These are phyloP conservation scores for Kwoniella bestiolae DNA, from an alignment of 768 basidiomycete genomes.

Conservation along the genomic window DNA sequence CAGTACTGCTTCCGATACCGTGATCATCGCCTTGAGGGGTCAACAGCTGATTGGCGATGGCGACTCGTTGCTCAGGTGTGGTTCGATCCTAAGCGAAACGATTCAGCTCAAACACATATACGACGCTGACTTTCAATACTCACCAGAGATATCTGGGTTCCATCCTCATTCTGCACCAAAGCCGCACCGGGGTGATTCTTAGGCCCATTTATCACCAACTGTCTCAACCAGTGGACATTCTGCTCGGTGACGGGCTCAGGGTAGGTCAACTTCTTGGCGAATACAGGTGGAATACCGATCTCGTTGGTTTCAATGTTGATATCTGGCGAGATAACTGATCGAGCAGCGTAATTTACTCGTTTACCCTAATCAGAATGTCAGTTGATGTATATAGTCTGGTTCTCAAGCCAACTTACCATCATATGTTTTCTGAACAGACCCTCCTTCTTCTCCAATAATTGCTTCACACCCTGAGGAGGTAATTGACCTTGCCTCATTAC, in stretches of 20 bases:
- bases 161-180: conserved; percentile 94
- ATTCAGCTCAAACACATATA: too few relatives aligned
- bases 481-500: conserved; percentile 83
- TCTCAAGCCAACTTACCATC: conserved; percentile 73
- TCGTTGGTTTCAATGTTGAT: conserved; percentile 99
- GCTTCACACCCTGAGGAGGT: conserved; percentile 92
- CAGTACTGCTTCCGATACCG: conserved; percentile 52
- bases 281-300: conserved; percentile 96
- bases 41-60: conserved; percentile 91
- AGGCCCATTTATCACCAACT: conserved; percentile 88
- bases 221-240: conserved; percentile 85
- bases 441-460: conserved; percentile 97
- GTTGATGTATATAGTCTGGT: neutral
- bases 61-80: conserved; percentile 84
- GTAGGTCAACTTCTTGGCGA: conserved; percentile 94
- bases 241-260: conserved; percentile 93
- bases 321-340: conserved; percentile 99
- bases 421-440: conserved; percentile 97
- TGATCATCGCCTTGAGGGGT: conserved; percentile 77
- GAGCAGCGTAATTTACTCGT: conserved; percentile 98
- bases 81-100: conserved; percentile 87
- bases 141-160: conserved; percentile 81
- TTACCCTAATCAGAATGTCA: conserved; percentile 71
- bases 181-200: conserved; percentile 88
- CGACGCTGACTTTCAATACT: too few relatives aligned